Percentiles rank a stretch among this genome's conserved stretches.
Evolutionary conservation across 306 rosid genomes (phyloP).

Genomic region (Ormosia emarginata): DNA sequence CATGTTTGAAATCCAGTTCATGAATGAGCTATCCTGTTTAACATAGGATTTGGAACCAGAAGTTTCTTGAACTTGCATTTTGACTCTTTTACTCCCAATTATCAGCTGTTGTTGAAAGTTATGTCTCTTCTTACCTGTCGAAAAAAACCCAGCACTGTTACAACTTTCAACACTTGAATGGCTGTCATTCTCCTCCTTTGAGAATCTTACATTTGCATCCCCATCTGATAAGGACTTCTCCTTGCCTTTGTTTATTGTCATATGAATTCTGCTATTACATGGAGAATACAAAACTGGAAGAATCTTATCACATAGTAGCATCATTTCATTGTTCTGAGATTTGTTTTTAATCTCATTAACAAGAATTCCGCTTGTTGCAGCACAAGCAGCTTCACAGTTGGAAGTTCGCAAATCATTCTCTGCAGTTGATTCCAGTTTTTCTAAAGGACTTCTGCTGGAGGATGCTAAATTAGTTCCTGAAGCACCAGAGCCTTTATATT

Average conservation of each 20-base stretch:
- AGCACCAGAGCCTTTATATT: constrained; percentile 31
- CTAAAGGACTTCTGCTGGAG: constrained; percentile 27
- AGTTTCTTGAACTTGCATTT: constrained; percentile 41
- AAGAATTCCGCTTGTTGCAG: constrained; percentile 25
- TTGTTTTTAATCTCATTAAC: constrained; percentile 25
- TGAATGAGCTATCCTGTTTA: constrained; percentile 76
- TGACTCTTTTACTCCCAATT: constrained; percentile 54
- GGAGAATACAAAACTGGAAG: constrained; percentile 42
- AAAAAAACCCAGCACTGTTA: constrained; percentile 44
- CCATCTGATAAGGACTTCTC: constrained; percentile 63
- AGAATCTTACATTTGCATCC: constrained; percentile 33
- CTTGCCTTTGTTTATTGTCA: constrained; percentile 56
- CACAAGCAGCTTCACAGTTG: constrained; percentile 25
- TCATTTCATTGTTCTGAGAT: constrained; percentile 32
- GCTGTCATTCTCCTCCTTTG: constrained; percentile 57
- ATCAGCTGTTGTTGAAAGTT: constrained; percentile 52
- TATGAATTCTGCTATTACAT: constrained; percentile 34
- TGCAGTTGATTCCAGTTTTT: constrained; percentile 55
- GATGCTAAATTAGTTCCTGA: constrained; percentile 20
- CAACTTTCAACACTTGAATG: constrained; percentile 90
- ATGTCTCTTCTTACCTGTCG: constrained; percentile 51
- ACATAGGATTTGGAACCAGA: constrained; percentile 38
- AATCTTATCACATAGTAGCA: constrained; percentile 19
- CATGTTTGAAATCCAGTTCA: constrained; percentile 87
- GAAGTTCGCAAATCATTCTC: constrained; percentile 57